Evolutionary conservation across 805 yeast species (phyloP).

Genomic region (Hanseniaspora taiwanica): DNA sequence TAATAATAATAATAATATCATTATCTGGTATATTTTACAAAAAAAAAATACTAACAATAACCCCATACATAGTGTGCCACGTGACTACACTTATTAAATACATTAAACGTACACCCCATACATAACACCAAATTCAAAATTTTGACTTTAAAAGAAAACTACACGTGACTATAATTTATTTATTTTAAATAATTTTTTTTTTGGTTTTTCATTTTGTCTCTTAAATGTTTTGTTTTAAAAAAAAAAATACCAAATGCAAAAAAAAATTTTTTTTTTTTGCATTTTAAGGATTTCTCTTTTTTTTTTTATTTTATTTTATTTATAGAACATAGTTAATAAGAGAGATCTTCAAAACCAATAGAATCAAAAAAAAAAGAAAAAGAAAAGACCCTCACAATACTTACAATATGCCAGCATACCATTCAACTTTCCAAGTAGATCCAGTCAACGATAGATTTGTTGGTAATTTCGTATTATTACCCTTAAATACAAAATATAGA

Average conservation of each 20-base stretch:
- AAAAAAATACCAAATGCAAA: no score
- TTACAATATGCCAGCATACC: slow-evolving; percentile 40
- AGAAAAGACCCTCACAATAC: neutral
- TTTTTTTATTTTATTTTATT: slow-evolving; percentile 1
- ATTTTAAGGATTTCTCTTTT: neutral
- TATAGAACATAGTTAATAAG: neutral
- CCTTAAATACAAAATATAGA: slow-evolving; percentile 69
- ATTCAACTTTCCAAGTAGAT: slow-evolving; percentile 63
- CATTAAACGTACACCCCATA: no score
- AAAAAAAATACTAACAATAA: no score
- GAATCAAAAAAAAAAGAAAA: neutral
- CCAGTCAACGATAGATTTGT: slow-evolving; percentile 47
- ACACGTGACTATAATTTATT: neutral
- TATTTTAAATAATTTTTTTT: neutral
- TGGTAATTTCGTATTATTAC: slow-evolving; percentile 74
- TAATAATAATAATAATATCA: no score
- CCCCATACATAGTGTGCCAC: no score
- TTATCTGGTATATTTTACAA: no score
- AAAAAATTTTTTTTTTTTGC: neutral
- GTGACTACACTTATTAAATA: no score
- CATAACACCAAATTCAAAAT: no score
- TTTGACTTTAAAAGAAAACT: no score
- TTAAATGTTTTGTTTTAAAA: no score
- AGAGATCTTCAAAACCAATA: neutral
- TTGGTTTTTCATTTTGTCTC: neutral